Conservation (phyloP, 768 basidiomycete species). For the Cyclocybe aegerita region DNA sequence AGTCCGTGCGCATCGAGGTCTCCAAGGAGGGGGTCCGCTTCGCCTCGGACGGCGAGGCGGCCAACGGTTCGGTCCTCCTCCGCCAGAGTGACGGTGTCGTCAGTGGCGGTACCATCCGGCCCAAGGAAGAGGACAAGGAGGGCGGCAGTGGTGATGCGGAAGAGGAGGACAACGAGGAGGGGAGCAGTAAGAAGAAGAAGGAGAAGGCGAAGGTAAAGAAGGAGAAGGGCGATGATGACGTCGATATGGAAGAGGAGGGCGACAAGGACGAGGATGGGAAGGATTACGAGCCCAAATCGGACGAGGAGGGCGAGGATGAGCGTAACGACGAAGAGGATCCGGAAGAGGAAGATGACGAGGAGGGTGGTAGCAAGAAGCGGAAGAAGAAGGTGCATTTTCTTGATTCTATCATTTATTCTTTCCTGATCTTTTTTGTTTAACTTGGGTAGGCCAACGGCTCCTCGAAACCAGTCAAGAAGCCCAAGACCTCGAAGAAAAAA, state of each 20-base stretch:
- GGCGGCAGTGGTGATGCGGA: slow-evolving; percentile 40
- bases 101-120: slow-evolving; percentile 40
- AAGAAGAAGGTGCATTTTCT: slow-evolving; percentile 58
- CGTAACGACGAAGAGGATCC: slow-evolving; percentile 50
- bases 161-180: slow-evolving; percentile 32
- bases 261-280: slow-evolving; percentile 46
- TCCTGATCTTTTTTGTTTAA: slow-evolving; percentile 1
- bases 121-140: slow-evolving; percentile 32
- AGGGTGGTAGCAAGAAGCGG: slow-evolving; percentile 62
- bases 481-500: slow-evolving; percentile 51
- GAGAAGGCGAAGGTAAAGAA: slow-evolving; percentile 28
- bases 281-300: slow-evolving; percentile 47
- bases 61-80: slow-evolving; percentile 84
- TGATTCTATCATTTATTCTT: not conserved
- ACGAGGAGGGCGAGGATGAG: slow-evolving; percentile 55
- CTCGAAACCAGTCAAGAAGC: slow-evolving; percentile 44
- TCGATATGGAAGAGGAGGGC: slow-evolving; percentile 45
- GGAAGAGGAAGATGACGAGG: slow-evolving; percentile 48
- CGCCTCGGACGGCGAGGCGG: slow-evolving; percentile 89
- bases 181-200: slow-evolving; percentile 40
- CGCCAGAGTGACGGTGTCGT: slow-evolving; percentile 65
- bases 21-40: slow-evolving; percentile 95
- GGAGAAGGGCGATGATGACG: slow-evolving; percentile 38
- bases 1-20: slow-evolving; percentile 94
- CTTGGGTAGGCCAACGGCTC: slow-evolving; percentile 30